Base-by-base conservation (phyloP, 208 protist genomes). In the Wallacemonas sp. region DNA sequence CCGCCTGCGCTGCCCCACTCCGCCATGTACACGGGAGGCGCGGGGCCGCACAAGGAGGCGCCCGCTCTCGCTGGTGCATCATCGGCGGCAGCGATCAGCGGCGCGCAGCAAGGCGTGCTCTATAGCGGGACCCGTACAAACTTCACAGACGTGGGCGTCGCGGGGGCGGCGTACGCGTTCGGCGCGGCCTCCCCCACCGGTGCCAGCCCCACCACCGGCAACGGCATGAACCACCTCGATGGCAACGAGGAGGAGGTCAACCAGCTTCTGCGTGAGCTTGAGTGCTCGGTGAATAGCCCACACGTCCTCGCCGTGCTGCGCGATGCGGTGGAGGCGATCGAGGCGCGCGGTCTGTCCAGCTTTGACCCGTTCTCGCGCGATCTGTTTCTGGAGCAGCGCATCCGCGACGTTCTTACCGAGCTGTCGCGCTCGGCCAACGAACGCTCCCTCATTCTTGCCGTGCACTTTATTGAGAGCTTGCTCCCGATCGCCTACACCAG, bases 401-500 rank as follows among this genome's bases (percentile, higher is more conserved):
- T 96, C 39, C 88, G 91, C 24, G 84, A 92, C 65, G 77, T 90
- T 1, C 71, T 96, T 52, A 76, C 68, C 1, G 85, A 94, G 56
- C 76, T 96, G 2, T 82, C 80, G 3, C 76, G 74, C 19, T 78
- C 83, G 6, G 61, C 70, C 5, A 84, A 85, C 61, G 74, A 80
- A 65, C 71, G 73, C 12, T 76, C 76, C 5, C 69, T 90, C 14
- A 33, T 88, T 39, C 61, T 93, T 23, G 86, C 88, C 0, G 74
- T 85, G 27, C 74, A 81, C 41, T 80, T 96, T 29, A 89, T 96
- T 63, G 85, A 95, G 62, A 79, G 79, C 19, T 71, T 96, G 6
- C 80, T 96, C 16, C 74, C 80, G 14, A 89, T 96, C 36, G 41
- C 76, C 44, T 96, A 93, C 74, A 94, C 91, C 9, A 90, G 81